Percentiles rank a stretch among this genome's conserved stretches.
Conservation (phyloP, 768 basidiomycete species). For the Lactarius hengduanensis region DNA sequence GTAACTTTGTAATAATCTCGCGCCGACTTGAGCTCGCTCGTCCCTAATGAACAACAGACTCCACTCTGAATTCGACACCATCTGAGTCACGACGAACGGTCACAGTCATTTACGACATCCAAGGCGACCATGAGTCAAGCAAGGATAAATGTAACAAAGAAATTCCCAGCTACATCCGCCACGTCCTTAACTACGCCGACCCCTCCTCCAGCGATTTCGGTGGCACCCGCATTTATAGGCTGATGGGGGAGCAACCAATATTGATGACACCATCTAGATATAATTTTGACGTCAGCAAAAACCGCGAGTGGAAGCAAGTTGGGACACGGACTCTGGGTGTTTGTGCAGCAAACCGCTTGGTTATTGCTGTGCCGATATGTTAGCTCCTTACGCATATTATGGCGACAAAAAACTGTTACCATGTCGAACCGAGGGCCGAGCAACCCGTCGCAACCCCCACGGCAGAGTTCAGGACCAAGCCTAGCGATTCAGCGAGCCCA, state of each 20-base stretch:
- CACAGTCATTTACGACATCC: not conserved
- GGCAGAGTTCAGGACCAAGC: not conserved
- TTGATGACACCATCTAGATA: not conserved
- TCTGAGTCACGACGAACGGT: not conserved
- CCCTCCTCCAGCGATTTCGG: not conserved
- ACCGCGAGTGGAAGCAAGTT: not conserved
- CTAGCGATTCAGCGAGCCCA: rapidly evolving
- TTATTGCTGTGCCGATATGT: not conserved
- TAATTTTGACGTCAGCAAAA: not conserved
- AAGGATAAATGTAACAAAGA: not conserved
- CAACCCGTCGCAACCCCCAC: not conserved
- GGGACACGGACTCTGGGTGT: constrained; percentile 3
- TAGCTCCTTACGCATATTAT: not conserved
- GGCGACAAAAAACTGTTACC: constrained; percentile 8
- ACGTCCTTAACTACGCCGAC: not conserved
- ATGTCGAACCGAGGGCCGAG: rapidly evolving
- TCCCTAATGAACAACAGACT: not conserved
- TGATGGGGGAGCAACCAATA: not conserved
- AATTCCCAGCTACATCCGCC: not conserved
- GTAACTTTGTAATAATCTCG: not conserved
- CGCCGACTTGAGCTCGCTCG: not conserved
- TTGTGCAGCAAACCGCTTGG: not conserved
- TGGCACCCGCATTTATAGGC: not conserved
- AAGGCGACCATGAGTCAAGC: not conserved
- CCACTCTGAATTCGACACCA: not conserved